Percentiles rank a stretch among this genome's conserved stretches.
Conservation (phyloP, 768 basidiomycete genomes). For the Gloeophyllum trabeum region DNA sequence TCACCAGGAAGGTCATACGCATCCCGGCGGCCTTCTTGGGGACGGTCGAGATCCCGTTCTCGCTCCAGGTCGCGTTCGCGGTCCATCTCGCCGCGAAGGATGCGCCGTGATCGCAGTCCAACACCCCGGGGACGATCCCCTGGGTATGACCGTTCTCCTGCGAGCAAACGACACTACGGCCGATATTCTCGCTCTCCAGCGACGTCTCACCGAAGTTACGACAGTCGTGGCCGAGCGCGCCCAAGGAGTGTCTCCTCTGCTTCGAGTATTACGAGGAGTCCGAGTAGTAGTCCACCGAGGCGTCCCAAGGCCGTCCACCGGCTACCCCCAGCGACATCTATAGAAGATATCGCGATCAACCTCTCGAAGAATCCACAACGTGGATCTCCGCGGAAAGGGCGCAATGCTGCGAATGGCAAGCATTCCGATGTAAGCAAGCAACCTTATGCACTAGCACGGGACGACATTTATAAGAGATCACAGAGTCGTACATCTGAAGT, state of each 20-base stretch:
- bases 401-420: slow-evolving; percentile 8
- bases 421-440: slow-evolving; percentile 6
- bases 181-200: slow-evolving; percentile 26
- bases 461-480: no score
- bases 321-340: slow-evolving; percentile 37
- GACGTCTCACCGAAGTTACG: slow-evolving; percentile 29
- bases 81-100: slow-evolving; percentile 49
- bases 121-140: slow-evolving; percentile 33
- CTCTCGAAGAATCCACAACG: neutral
- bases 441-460: neutral
- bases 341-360: slow-evolving; percentile 16
- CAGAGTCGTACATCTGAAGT: no score
- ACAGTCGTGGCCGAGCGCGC: slow-evolving; percentile 21
- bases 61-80: slow-evolving; percentile 45
- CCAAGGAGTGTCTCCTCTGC: slow-evolving; percentile 40
- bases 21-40: neutral
- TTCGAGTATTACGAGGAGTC: slow-evolving; percentile 39
- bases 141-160: slow-evolving; percentile 27
- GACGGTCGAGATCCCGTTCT: slow-evolving; percentile 38
- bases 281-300: slow-evolving; percentile 33
- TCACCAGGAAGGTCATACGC: slow-evolving; percentile 15
- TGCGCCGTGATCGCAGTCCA: slow-evolving; percentile 41
- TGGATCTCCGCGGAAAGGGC: slow-evolving; percentile 1
- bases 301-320: slow-evolving; percentile 50
- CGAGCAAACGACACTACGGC: neutral